phyloP scores from a whole-genome alignment of 129 eudicot species.

The Erigeron canadensis region DNA sequence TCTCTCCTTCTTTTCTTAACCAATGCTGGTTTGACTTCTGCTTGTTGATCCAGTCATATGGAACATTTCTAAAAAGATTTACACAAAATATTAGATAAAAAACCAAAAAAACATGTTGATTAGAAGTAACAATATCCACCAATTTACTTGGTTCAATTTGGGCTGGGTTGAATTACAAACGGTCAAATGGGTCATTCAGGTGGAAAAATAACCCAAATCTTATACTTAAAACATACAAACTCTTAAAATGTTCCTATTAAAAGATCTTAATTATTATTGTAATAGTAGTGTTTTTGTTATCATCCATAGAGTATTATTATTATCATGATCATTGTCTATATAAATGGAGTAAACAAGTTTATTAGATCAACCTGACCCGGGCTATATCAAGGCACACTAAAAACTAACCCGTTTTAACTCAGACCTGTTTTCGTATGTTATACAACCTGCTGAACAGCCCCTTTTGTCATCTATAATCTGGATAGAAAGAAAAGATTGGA shows the following conservation, averaged over 20 bases:
- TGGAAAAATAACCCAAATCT: not conserved
- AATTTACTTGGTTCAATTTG: not conserved
- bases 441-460: not conserved
- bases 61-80: constrained; percentile 75
- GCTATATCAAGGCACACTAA: too few species aligned
- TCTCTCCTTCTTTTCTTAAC: constrained; percentile 92
- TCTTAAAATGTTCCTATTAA: not conserved
- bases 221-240: not conserved
- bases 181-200: not conserved
- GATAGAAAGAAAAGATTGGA: not conserved
- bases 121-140: not conserved
- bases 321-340: not conserved
- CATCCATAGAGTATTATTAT: too few species aligned
- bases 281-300: not conserved
- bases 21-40: constrained; percentile 94
- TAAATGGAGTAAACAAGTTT: not conserved
- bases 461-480: constrained; percentile 9
- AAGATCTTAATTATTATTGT: not conserved
- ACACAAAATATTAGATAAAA: constrained; percentile 43
- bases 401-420: not conserved
- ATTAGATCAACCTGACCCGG: not conserved
- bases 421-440: not conserved
- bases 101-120: constrained; percentile 18
- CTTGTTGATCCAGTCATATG: constrained; percentile 98
- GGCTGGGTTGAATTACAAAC: not conserved